A percentile compares a stretch with the other conserved stretches of the same genome.
Evolutionary conservation across 2,329 filamentous ascomycete species (phyloP).

Genomic region (Fusarium pseudograminearum): DNA sequence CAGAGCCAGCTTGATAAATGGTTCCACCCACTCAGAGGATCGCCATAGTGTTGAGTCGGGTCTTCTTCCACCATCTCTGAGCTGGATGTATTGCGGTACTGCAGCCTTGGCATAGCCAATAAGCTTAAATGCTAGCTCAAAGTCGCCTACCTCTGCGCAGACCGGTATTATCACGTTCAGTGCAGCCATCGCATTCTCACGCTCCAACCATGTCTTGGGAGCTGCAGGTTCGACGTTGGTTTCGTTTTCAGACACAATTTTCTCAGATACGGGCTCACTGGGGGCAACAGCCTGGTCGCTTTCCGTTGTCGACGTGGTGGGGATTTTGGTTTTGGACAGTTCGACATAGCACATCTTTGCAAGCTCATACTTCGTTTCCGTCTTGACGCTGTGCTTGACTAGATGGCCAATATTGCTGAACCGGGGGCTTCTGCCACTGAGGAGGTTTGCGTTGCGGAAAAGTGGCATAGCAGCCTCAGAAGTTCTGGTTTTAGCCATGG

Average conservation of each 20-base stretch:
- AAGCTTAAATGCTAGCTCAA: slow-evolving; percentile 53
- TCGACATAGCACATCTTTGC: slow-evolving; percentile 49
- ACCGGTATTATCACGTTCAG: slow-evolving; percentile 48
- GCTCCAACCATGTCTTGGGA: slow-evolving; percentile 18
- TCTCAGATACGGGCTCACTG: neutral
- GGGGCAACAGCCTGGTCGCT: neutral
- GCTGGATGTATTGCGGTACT: neutral
- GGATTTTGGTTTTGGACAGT: slow-evolving; percentile 27
- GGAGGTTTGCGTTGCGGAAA: slow-evolving; percentile 48
- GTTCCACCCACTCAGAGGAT: slow-evolving; percentile 46
- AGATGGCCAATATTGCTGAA: slow-evolving; percentile 49
- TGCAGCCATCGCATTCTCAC: slow-evolving; percentile 26
- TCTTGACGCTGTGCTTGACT: slow-evolving; percentile 47
- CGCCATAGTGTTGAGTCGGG: slow-evolving; percentile 16
- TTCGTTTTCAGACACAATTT: neutral
- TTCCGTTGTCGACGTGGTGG: neutral
- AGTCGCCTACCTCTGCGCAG: slow-evolving; percentile 48
- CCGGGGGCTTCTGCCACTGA: slow-evolving; percentile 49
- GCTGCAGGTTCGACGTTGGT: neutral
- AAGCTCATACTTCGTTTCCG: slow-evolving; percentile 44
- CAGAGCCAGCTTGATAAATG: slow-evolving; percentile 47
- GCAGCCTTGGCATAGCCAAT: slow-evolving; percentile 29
- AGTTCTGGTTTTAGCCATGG: slow-evolving; percentile 47
- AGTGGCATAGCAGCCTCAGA: slow-evolving; percentile 51
- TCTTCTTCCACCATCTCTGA: neutral